Evolutionary conservation across 2,329 filamentous ascomycete genomes (phyloP).

Genomic region (Fusarium paranaense): DNA sequence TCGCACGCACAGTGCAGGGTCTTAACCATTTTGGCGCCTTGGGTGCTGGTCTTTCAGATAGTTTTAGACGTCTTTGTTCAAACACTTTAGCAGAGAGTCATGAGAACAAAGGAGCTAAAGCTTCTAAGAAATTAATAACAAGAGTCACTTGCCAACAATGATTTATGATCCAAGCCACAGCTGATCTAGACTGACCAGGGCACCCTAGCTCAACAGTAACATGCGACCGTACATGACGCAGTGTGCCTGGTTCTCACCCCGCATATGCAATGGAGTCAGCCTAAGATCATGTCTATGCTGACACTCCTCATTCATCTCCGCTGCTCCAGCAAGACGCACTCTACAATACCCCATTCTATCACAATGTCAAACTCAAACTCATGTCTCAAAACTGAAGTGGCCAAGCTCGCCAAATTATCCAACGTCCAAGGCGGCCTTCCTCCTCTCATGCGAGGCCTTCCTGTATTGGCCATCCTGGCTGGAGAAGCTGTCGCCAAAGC

Average conservation of each 20-base stretch:
- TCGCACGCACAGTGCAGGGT: background rate
- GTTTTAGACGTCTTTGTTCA: background rate
- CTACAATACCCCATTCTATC: too few species aligned
- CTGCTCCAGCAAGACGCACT: background rate
- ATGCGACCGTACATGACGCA: background rate
- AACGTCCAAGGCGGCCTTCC: constrained; percentile 36
- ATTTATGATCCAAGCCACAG: background rate
- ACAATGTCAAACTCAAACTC: background rate
- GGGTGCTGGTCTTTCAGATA: background rate
- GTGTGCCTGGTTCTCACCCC: background rate
- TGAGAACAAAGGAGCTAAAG: background rate
- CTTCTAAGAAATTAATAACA: background rate
- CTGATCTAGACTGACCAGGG: background rate
- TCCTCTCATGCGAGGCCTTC: constrained; percentile 31
- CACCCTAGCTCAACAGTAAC: background rate
- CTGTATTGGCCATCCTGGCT: constrained; percentile 29
- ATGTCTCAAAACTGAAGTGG: constrained; percentile 26
- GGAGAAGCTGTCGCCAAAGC: constrained; percentile 30
- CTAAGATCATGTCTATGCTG: background rate
- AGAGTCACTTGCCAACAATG: background rate
- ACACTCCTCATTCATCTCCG: background rate
- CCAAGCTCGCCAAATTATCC: constrained; percentile 30
- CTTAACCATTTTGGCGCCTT: background rate
- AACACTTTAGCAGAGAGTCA: background rate
- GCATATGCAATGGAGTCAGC: background rate